Conservation (phyloP, 2,329 filamentous ascomycete species). For the Neospermospora avenae region DNA sequence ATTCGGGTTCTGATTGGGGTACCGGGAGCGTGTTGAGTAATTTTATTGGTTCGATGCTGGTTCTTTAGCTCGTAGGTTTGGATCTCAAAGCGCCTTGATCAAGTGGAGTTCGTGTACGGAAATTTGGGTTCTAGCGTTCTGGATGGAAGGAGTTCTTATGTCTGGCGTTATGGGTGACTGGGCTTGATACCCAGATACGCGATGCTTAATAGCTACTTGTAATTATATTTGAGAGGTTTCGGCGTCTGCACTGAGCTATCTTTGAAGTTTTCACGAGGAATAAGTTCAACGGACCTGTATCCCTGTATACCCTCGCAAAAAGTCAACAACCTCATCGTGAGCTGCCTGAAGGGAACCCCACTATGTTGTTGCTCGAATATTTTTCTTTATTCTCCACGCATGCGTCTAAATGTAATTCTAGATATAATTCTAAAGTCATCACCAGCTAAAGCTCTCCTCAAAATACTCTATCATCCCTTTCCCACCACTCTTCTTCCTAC, state of each 20-base stretch:
- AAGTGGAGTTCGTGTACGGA: no score
- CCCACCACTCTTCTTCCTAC: not conserved
- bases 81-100: not conserved
- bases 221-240: not conserved
- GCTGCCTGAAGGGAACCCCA: no score
- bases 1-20: constrained; percentile 11
- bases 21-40: constrained; percentile 11
- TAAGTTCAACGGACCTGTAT: no score
- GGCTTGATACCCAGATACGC: not conserved
- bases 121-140: no score
- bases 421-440: not conserved
- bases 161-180: not conserved
- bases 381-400: no score
- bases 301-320: no score
- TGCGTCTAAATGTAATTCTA: no score
- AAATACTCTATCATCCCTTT: not conserved
- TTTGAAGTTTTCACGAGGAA: no score
- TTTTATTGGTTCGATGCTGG: constrained; percentile 7
- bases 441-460: not conserved
- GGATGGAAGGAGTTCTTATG: no score
- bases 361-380: no score
- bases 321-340: no score
- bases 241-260: no score
- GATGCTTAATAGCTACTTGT: not conserved
- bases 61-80: not conserved